These are phyloP conservation scores for Spathaspora hagerdaliae DNA, from an alignment of 805 yeast genomes.

Conservation along the genomic window DNA sequence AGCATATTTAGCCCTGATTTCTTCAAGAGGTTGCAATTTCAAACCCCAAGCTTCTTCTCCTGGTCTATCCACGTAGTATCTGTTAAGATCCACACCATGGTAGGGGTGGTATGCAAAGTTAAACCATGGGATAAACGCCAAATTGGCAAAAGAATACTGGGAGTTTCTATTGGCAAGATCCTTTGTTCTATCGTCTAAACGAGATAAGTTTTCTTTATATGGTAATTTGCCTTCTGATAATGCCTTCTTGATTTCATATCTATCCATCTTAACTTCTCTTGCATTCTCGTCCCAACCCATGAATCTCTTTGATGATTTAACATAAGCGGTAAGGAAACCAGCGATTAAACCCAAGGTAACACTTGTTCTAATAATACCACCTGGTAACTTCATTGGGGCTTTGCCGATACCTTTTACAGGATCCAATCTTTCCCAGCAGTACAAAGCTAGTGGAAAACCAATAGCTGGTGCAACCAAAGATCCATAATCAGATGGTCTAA, in stretches of 20 bases:
- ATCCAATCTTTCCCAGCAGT: conserved; percentile 41
- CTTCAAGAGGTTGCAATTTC: conserved; percentile 46
- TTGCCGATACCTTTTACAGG: conserved; percentile 40
- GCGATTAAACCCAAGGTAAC: conserved; percentile 62
- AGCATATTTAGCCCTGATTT: conserved; percentile 37
- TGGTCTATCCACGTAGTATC: conserved; percentile 52
- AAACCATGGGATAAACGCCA: conserved; percentile 75
- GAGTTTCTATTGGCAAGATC: conserved; percentile 76
- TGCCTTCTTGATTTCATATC: conserved; percentile 66
- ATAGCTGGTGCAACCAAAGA: conserved; percentile 41
- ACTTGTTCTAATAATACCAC: conserved; percentile 55
- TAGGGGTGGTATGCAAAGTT: conserved; percentile 76
- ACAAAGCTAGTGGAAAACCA: conserved; percentile 39
- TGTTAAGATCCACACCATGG: conserved; percentile 71
- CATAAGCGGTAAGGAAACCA: conserved; percentile 72
- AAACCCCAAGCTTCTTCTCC: conserved; percentile 61
- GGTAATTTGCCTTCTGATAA: conserved; percentile 65
- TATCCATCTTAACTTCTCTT: conserved; percentile 66
- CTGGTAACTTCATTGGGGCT: conserved; percentile 49
- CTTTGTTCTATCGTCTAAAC: conserved; percentile 63
- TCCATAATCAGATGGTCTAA: conserved; percentile 64
- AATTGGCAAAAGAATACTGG: conserved; percentile 57
- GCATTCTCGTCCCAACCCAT: conserved; percentile 74
- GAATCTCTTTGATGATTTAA: conserved; percentile 64
- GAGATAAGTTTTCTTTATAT: conserved; percentile 54